Evolutionary conservation across 768 basidiomycete genomes (phyloP), one percentile per base, ranked within the genome.

Genomic region (Atractiella rhizophila): DNA sequence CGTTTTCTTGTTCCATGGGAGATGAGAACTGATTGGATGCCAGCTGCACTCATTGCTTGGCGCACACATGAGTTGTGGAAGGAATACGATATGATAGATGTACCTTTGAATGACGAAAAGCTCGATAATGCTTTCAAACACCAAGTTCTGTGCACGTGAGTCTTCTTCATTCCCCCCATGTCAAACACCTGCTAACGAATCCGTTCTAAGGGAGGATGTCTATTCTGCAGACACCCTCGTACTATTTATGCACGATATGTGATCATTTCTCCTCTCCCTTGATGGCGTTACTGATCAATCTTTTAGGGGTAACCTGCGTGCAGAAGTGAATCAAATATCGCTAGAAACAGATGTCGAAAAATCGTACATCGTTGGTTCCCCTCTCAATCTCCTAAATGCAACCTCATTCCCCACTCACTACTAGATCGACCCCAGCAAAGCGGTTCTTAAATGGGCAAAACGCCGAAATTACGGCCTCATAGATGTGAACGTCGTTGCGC

Each of bases 221-320:
- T 74, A 62, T 48, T 53, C 73, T 21, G 74, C 76, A 40, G 61
- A 70, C 24, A 80, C 76, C 0, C 53, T 96, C 20, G 69, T 96
- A 23, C 60, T 96, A 30, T 80, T 94, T 53, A 71, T 78, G 5
- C 91, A 98, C 60, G 86, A 96, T 63, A 83, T 94, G 88, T 88
- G 56, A 56, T 80, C 60, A 21, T 9, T 16, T 15, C 25, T 23
- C 39, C 16, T 18, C 30, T 6, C 4, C 21, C 3, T 35, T 23
- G 8, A 16, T 5, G 8, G 4, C 12, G 5, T 19, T 0, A 15
- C 2, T 5, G 10, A 4, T n/a, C n/a, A n/a, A n/a, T 9, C 34
- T 36, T 39, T 9, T 46, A 91, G 86, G 52, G 88, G 88, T 23
- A 85, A 86, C 52, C 62, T 96, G 39, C 71, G 78, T 15, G 68